Conservation (phyloP, 345 rosid genomes). For the Bruguiera gymnorhiza region DNA sequence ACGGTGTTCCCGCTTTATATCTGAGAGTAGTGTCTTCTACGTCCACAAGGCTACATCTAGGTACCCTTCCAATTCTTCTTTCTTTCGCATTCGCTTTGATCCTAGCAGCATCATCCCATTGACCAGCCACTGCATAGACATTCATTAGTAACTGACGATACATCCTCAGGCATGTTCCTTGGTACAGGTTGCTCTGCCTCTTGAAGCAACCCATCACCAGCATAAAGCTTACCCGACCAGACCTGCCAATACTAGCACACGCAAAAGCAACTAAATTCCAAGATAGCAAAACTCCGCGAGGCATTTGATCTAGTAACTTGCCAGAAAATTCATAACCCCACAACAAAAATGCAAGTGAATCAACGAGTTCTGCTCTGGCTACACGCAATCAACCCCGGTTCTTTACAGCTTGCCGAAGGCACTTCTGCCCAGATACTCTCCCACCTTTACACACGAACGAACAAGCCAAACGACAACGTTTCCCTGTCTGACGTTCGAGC, state of each 20-base stretch:
- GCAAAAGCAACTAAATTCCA: constrained; percentile 47
- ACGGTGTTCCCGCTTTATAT: constrained; percentile 16
- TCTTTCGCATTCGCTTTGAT: constrained; percentile 47
- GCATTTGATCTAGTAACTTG: constrained; percentile 53
- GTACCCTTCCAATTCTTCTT: constrained; percentile 38
- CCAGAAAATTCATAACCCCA: constrained; percentile 34
- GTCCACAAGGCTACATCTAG: constrained; percentile 56
- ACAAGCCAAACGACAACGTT: too few species aligned
- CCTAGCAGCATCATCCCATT: constrained; percentile 50
- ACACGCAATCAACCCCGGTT: constrained; percentile 38
- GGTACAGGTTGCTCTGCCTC: constrained; percentile 46
- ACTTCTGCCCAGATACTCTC: constrained; percentile 35
- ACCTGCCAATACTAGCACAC: constrained; percentile 26
- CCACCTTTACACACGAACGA: too few species aligned
- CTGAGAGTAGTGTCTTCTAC: constrained; percentile 55
- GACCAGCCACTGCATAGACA: constrained; percentile 50
- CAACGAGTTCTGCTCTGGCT: constrained; percentile 58
- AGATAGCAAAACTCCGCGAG: constrained; percentile 43
- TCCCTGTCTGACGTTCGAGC: too few species aligned
- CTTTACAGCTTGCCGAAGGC: constrained; percentile 58
- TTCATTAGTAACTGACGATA: constrained; percentile 55
- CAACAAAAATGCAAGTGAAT: constrained; percentile 44
- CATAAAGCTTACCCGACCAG: constrained; percentile 38
- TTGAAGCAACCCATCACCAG: constrained; percentile 30
- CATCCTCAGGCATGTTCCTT: constrained; percentile 36